These are phyloP conservation scores for Paradendryphiella salina DNA, from an alignment of 2,329 filamentous ascomycete genomes.

Conservation along the genomic window DNA sequence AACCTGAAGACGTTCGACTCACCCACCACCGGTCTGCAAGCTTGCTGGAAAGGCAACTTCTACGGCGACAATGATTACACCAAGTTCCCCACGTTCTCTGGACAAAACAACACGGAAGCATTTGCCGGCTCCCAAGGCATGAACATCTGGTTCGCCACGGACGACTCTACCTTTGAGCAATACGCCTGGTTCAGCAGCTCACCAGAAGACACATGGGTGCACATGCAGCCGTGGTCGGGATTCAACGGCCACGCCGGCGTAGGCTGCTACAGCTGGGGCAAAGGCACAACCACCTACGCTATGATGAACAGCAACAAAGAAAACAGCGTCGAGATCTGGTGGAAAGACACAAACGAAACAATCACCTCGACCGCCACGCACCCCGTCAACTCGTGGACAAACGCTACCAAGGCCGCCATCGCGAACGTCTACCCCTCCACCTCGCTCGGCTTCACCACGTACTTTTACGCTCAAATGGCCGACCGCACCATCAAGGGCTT, in stretches of 20 bases:
- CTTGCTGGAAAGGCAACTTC: conserved; percentile 75
- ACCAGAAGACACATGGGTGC: conserved; percentile 41
- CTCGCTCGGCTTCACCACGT: conserved; percentile 50
- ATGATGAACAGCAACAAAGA: conserved; percentile 50
- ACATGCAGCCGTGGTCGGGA: conserved; percentile 43
- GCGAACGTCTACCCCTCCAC: conserved; percentile 46
- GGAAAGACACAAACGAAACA: conserved; percentile 51
- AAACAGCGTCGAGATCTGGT: conserved; percentile 49
- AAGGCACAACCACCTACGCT: conserved; percentile 46
- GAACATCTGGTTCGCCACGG: conserved; percentile 52
- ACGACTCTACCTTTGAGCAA: conserved; percentile 48
- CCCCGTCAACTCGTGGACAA: conserved; percentile 48
- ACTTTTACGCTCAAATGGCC: conserved; percentile 49
- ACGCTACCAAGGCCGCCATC: conserved; percentile 36
- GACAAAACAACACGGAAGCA: conserved; percentile 29
- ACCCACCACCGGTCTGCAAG: conserved; percentile 83
- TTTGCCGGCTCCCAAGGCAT: conserved; percentile 45
- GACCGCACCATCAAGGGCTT: conserved; percentile 46
- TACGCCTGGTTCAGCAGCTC: conserved; percentile 49
- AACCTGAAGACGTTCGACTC: conserved; percentile 87
- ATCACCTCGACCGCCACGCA: conserved; percentile 35
- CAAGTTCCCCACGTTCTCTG: conserved; percentile 42
- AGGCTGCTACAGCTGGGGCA: conserved; percentile 51
- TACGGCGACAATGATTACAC: conserved; percentile 46
- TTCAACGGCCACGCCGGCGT: conserved; percentile 52